Conservation (phyloP, 225 moss, liverwort and hornwort species). For the Sphagnum tenellum region DNA sequence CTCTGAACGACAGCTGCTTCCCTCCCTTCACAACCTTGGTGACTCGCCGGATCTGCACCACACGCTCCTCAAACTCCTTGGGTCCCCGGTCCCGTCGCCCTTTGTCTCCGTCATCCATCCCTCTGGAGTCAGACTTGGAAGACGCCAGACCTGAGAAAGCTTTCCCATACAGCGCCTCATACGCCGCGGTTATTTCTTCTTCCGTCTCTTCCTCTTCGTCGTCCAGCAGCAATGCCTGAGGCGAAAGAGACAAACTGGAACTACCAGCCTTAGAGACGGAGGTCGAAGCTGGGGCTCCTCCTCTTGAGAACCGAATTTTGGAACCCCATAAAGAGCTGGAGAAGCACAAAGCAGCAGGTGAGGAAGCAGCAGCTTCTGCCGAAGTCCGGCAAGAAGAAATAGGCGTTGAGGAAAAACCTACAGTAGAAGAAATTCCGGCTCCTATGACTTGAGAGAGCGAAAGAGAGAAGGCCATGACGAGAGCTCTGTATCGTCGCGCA, state of each 20-base stretch:
- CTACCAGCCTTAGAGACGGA: neutral
- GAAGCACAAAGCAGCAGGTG: slow-evolving; percentile 5
- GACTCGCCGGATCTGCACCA: slow-evolving; percentile 95
- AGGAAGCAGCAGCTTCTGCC: too few species aligned
- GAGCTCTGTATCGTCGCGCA: too few species aligned
- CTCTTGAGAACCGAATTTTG: slow-evolving; percentile 16
- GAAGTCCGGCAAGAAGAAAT: too few species aligned
- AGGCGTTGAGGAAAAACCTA: too few species aligned
- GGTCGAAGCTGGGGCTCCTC: neutral
- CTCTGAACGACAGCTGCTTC: slow-evolving; percentile 94
- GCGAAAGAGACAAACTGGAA: neutral
- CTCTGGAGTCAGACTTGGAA: slow-evolving; percentile 8
- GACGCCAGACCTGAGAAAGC: slow-evolving; percentile 60
- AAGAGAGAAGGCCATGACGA: too few species aligned
- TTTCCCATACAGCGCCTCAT: slow-evolving; percentile 86
- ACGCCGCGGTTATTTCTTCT: slow-evolving; percentile 77
- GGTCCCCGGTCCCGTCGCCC: slow-evolving; percentile 19
- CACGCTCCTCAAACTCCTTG: slow-evolving; percentile 77
- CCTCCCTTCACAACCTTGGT: slow-evolving; percentile 99
- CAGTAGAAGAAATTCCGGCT: too few species aligned
- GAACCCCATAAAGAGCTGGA: slow-evolving; percentile 57
- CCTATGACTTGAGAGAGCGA: too few species aligned
- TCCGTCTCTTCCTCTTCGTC: slow-evolving; percentile 79
- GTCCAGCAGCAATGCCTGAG: slow-evolving; percentile 16
- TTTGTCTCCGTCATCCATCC: slow-evolving; percentile 23